These are phyloP conservation scores for Amphirosellinia nigrospora DNA, from an alignment of 495 filamentous ascomycete genomes.

Conservation along the genomic window DNA sequence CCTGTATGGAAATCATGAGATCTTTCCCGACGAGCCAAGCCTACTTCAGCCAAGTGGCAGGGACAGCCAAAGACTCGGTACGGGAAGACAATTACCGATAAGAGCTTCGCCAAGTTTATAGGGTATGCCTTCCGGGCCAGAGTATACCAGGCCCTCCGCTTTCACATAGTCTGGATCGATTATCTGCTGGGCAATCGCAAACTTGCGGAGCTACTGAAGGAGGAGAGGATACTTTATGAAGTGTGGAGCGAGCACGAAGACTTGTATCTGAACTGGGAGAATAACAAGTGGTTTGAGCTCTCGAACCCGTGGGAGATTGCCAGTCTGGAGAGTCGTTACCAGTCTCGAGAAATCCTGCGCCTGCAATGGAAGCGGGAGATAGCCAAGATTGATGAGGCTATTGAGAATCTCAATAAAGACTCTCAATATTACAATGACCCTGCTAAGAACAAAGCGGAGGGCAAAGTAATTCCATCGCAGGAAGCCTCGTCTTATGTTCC, in stretches of 20 bases:
- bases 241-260: slow-evolving; percentile 27
- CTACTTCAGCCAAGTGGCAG: background rate
- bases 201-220: slow-evolving; percentile 7
- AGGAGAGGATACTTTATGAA: background rate
- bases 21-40: slow-evolving; percentile 5
- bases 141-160: background rate
- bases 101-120: slow-evolving; percentile 9
- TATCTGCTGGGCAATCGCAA: background rate
- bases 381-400: background rate
- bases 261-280: slow-evolving; percentile 31
- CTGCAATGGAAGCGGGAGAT: background rate
- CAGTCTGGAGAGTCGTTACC: slow-evolving; percentile 6
- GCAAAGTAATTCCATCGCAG: background rate
- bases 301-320: background rate
- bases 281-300: slow-evolving; percentile 23
- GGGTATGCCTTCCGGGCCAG: slow-evolving; percentile 23
- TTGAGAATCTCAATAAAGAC: background rate
- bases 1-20: background rate
- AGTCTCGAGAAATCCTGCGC: background rate
- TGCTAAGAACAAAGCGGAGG: background rate
- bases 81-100: background rate
- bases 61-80: background rate
- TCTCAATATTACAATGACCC: background rate
- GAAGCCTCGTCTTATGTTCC: background rate
- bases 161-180: background rate